Evolutionary conservation across 2,329 filamentous ascomycete species (phyloP), one percentile per base, ranked within the genome.

Genomic region (Fusarium ambrosium): DNA sequence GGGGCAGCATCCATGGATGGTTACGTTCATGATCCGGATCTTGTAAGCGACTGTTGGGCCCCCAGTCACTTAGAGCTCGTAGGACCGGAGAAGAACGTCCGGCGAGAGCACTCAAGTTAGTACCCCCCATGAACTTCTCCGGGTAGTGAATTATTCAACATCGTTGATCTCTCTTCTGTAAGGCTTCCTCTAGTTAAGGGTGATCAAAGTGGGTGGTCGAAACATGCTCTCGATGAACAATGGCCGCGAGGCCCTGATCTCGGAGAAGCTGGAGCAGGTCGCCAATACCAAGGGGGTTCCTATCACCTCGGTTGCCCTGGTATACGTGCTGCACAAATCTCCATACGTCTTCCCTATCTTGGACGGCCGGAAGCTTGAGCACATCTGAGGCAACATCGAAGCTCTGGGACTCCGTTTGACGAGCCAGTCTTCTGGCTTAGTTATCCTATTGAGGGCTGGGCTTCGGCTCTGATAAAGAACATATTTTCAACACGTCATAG

Each of bases 181-280:
- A 10, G 37, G 18, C 37, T 39, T 39, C 37, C 37, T 39, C 37
- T 13, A 34, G 32, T 34, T 34, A 13, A 34, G 13, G 11, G 32
- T 32, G 39, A 43, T 43, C 55, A 81, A 82, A 43, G 55, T 18
- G 9, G 37, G 56, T 14, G n/a, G 32, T 13, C 37, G 48, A 16
- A 18, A 27, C 18, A 61, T 39, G 39, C 18, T 48, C 24, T 13
- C 64, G 51, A 43, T 43, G 20, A 43, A 43, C 6, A 43, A 43
- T 13, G 7, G 36, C 4, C 39, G 34, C 29, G 83, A 88, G 0
- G 88, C 90, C 66, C 81, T 79, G 8, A 85, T 91, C 37, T 89
- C 88, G 61, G 86, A 85, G 32, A 89, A 89, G 0, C 85, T 95
- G 0, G 90, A 89, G 29, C 86, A 89, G 75, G 87, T 93, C 9